These are phyloP conservation scores for Sanguinoderma infundibulare DNA, from an alignment of 1,284 basidiomycete species.

Conservation along the genomic window DNA sequence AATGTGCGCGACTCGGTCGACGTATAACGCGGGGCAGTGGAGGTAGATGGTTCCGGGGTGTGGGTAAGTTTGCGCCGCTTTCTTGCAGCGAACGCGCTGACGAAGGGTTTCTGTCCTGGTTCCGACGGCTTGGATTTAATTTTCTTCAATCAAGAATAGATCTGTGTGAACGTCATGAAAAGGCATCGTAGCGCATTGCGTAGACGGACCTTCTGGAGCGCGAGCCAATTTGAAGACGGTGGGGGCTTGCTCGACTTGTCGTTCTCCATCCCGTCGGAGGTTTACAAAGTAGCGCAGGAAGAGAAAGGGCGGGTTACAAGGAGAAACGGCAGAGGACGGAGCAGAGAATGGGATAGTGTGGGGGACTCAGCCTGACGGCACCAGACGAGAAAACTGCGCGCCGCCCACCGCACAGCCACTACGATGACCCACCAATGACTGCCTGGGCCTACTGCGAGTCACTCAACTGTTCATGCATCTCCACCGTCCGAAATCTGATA, in stretches of 20 bases:
- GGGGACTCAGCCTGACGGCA: no score
- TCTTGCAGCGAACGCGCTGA: conserved; percentile 14
- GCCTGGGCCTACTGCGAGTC: no score
- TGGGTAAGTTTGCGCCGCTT: conserved; percentile 41
- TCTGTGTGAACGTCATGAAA: background rate
- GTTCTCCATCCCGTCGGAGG: background rate
- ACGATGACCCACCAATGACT: no score
- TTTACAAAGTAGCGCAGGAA: background rate
- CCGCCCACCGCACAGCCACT: no score
- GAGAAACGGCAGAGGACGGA: background rate
- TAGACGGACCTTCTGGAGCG: conserved; percentile 49
- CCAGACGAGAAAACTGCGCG: no score
- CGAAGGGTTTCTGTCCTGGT: background rate
- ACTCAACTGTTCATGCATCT: no score
- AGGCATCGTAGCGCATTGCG: background rate
- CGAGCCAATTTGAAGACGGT: conserved; percentile 56
- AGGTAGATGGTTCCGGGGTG: conserved; percentile 2
- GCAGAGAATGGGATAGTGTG: background rate
- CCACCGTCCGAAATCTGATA: no score
- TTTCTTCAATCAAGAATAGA: background rate
- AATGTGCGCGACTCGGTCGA: conserved; percentile 25
- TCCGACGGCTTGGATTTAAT: background rate
- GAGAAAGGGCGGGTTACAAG: background rate
- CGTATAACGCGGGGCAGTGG: background rate
- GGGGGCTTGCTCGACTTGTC: background rate